Percentiles rank a stretch among this genome's conserved stretches.
These are phyloP conservation scores for Wickerhamomyces queroliae DNA, from an alignment of 805 yeast species.

Conservation along the genomic window DNA sequence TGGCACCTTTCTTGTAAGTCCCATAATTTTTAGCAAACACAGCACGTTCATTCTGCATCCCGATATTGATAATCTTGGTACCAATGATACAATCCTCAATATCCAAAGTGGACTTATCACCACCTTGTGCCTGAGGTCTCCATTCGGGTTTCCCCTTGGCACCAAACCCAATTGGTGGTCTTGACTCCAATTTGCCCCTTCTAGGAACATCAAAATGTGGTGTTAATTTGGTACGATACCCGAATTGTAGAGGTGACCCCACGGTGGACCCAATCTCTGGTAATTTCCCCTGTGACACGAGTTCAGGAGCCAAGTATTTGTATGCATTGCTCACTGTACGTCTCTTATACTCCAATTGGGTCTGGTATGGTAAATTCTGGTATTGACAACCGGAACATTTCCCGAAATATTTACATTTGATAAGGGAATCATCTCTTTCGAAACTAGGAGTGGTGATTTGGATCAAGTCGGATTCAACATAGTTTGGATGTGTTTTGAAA, in stretches of 20 bases:
- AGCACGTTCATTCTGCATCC: slow-evolving; percentile 63
- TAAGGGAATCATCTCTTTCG: slow-evolving; percentile 48
- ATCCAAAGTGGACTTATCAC: slow-evolving; percentile 65
- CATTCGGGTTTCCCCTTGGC: slow-evolving; percentile 73
- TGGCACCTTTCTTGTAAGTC: slow-evolving; percentile 71
- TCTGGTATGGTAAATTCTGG: slow-evolving; percentile 68
- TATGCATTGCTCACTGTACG: slow-evolving; percentile 79
- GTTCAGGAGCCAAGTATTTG: slow-evolving; percentile 61
- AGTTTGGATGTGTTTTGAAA: slow-evolving; percentile 70
- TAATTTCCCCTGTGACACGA: slow-evolving; percentile 34
- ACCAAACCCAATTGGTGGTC: slow-evolving; percentile 87
- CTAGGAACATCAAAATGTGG: slow-evolving; percentile 90
- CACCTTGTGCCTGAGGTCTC: slow-evolving; percentile 53
- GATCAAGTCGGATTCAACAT: slow-evolving; percentile 71
- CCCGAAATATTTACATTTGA: slow-evolving; percentile 81
- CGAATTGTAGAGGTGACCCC: slow-evolving; percentile 69
- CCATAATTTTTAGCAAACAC: slow-evolving; percentile 41
- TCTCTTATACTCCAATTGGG: slow-evolving; percentile 69
- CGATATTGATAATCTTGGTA: slow-evolving; percentile 69
- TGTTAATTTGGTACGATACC: slow-evolving; percentile 88
- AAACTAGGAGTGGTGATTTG: slow-evolving; percentile 38
- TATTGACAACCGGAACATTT: slow-evolving; percentile 94
- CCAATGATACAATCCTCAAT: slow-evolving; percentile 94
- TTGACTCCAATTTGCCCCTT: slow-evolving; percentile 31
- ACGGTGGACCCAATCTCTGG: slow-evolving; percentile 64